Evolutionary conservation across 768 basidiomycete species (phyloP), one percentile per base, ranked within the genome.

Genomic region (Tremella mesenterica): DNA sequence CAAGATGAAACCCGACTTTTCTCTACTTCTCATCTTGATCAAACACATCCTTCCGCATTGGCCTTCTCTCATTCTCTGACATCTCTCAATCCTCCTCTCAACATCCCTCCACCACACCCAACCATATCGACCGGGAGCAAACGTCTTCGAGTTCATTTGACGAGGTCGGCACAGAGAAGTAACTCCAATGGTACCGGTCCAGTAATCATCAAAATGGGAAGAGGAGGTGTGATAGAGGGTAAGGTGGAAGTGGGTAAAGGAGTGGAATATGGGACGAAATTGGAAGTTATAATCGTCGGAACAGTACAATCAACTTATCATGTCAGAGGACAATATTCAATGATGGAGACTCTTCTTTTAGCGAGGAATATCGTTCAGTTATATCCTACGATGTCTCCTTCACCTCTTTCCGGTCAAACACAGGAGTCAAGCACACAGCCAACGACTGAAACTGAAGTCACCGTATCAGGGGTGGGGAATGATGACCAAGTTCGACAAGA

Each of bases 291-390:
- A 26, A 61, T 69, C 33, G 44, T 65, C 6, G 64, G 67, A 1
- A 23, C 61, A 26, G 57, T 63, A 28, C 60, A 65, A 25, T 63
- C 64, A 0, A 54, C 53, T 12, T 69, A 69, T 54, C 65, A 69
- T 30, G 61, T 65, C 16, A 47, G 67, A 50, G 67, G 67, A 1
- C 67, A 69, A 46, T 69, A 69, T 39, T 65, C 67, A 20, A 49
- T 69, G 2, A 51, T 69, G 39, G 67, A 69, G 47, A 69, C 67
- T 0, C 29, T 65, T 14, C 67, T 64, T 1, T 43, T 65, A 10
- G 54, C 58, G 12, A 52, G 64, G 1, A 44, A 50, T 4, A 36
- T 29, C 9, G 13, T 51, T 4, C 34, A 38, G 7, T 57, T 69
- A 9, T 69, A 57, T 34, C 36, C 39, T 7, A 18, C 23, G n/a